phyloP scores from a whole-genome alignment of 495 filamentous ascomycete genomes.

The Thermochaetoides thermophila region DNA sequence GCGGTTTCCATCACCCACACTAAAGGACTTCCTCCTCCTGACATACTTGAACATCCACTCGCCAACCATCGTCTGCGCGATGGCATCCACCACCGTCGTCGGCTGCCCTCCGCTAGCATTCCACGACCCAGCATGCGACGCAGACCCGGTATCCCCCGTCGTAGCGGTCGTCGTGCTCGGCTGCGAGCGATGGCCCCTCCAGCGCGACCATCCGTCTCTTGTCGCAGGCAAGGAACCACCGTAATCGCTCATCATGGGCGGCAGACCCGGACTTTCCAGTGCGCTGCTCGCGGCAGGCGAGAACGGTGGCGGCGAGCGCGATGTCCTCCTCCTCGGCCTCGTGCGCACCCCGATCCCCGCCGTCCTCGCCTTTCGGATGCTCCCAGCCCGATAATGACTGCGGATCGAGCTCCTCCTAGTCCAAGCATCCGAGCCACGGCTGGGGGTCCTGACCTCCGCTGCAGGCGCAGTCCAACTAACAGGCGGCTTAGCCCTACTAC shows the following conservation, averaged over 20 bases:
- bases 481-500: slow-evolving; percentile 65
- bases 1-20: slow-evolving; percentile 49
- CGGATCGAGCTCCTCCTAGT: slow-evolving; percentile 21
- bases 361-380: slow-evolving; percentile 71
- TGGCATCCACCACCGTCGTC: slow-evolving; percentile 87
- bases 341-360: slow-evolving; percentile 51
- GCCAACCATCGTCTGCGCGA: slow-evolving; percentile 96
- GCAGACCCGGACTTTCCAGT: slow-evolving; percentile 55
- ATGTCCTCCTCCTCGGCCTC: slow-evolving; percentile 32
- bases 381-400: slow-evolving; percentile 33
- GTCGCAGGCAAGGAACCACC: no score
- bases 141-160: slow-evolving; percentile 31
- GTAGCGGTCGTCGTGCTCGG: slow-evolving; percentile 41
- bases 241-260: slow-evolving; percentile 55
- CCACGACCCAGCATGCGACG: slow-evolving; percentile 45
- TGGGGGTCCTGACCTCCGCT: slow-evolving; percentile 69
- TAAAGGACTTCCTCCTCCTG: slow-evolving; percentile 81
- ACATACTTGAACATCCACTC: slow-evolving; percentile 99
- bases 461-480: slow-evolving; percentile 48
- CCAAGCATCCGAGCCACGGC: slow-evolving; percentile 29
- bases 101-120: no score
- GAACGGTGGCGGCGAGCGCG: slow-evolving; percentile 50
- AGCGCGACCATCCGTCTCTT: no score
- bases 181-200: slow-evolving; percentile 33
- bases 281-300: slow-evolving; percentile 49